These are phyloP conservation scores for Pyrenula massariospora DNA, from an alignment of 495 filamentous ascomycete genomes.

Conservation along the genomic window DNA sequence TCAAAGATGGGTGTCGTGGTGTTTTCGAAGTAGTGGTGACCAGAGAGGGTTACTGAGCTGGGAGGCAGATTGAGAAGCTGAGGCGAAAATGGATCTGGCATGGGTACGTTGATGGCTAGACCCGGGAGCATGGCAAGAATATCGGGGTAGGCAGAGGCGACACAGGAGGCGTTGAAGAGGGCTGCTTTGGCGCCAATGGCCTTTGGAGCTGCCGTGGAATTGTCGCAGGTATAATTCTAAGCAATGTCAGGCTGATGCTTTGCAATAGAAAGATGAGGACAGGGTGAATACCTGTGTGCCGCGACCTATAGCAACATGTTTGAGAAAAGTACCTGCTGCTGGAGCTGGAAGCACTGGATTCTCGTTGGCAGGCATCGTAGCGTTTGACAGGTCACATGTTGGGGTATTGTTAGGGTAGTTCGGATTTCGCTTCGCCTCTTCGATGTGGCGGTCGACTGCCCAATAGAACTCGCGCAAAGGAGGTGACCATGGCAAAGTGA, in stretches of 20 bases:
- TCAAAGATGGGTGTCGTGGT: conserved; percentile 68
- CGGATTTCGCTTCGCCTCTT: conserved; percentile 1
- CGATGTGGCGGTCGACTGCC: conserved; percentile 27
- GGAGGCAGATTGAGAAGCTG: conserved; percentile 9
- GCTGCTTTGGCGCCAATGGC: conserved; percentile 69
- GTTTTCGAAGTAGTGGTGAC: conserved; percentile 68
- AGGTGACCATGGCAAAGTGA: conserved; percentile 13
- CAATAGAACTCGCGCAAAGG: conserved; percentile 24
- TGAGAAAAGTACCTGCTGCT: conserved; percentile 42
- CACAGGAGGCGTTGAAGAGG: conserved; percentile 81
- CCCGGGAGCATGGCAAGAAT: conserved; percentile 41
- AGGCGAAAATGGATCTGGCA: conserved; percentile 16
- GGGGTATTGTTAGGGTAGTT: conserved; percentile 10
- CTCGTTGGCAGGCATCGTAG: conserved; percentile 24
- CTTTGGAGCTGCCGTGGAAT: conserved; percentile 44
- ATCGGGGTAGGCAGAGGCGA: conserved; percentile 53
- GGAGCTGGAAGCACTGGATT: conserved; percentile 41
- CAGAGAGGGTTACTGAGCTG: conserved; percentile 22
- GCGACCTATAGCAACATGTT: conserved; percentile 74
- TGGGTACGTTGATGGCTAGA: conserved; percentile 15
- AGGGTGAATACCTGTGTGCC: conserved; percentile 47
- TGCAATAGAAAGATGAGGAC: neutral
- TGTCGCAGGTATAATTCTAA: conserved; percentile 83
- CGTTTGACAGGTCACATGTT: conserved; percentile 26
- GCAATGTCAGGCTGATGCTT: neutral